Percentiles rank a stretch among this genome's conserved stretches.
Conservation (phyloP, 2,329 filamentous ascomycete species). For the Fusarium ramigenum region DNA sequence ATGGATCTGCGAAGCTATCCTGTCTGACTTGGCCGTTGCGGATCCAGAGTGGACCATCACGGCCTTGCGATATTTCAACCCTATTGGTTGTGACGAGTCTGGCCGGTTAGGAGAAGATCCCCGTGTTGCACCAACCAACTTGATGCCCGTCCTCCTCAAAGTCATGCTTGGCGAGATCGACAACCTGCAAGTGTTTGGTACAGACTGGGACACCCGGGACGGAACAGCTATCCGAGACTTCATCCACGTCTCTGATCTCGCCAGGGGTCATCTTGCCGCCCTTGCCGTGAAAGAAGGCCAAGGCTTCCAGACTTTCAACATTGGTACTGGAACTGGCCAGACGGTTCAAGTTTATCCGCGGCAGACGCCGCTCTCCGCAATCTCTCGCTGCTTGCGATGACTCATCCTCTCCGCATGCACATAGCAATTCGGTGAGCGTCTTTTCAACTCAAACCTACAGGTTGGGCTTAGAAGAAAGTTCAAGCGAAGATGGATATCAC, state of each 20-base stretch:
- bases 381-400: neutral
- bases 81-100: constrained; percentile 71
- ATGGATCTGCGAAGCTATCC: constrained; percentile 73
- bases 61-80: constrained; percentile 74
- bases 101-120: constrained; percentile 73
- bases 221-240: constrained; percentile 74
- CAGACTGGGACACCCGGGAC: constrained; percentile 72
- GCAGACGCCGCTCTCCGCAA: neutral
- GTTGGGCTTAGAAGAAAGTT: neutral
- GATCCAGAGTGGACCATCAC: constrained; percentile 71
- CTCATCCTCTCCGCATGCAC: neutral
- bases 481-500: neutral
- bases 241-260: constrained; percentile 73
- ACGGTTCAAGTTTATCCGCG: neutral
- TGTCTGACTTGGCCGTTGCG: constrained; percentile 68
- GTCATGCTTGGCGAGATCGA: constrained; percentile 63
- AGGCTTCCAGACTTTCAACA: constrained; percentile 55
- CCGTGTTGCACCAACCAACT: neutral
- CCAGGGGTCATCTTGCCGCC: constrained; percentile 70
- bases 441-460: no score
- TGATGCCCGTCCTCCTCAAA: constrained; percentile 41
- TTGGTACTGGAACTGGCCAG: constrained; percentile 55
- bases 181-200: constrained; percentile 59
- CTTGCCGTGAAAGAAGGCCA: constrained; percentile 49
- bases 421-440: neutral